Conservation (phyloP, 1,284 basidiomycete species). For the Cystobasidium pallidum region DNA sequence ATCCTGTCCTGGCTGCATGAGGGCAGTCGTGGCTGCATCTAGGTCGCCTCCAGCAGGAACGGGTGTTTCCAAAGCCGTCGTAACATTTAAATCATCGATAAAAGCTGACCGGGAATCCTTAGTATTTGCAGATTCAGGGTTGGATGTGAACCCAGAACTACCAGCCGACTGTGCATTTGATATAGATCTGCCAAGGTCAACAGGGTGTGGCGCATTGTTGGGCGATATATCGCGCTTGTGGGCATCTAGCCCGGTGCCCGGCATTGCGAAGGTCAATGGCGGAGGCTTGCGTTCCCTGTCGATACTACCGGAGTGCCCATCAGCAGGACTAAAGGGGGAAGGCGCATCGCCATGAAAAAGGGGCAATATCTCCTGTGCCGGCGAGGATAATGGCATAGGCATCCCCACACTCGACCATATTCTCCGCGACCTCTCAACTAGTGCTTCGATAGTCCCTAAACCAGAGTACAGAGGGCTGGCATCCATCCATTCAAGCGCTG, state of each 20-base stretch:
- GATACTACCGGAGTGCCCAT: neutral
- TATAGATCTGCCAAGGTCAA: slow-evolving; percentile 17
- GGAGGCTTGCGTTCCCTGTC: slow-evolving; percentile 24
- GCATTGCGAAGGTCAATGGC: slow-evolving; percentile 7
- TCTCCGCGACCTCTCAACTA: slow-evolving; percentile 32
- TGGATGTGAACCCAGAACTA: neutral
- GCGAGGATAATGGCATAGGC: slow-evolving; percentile 21
- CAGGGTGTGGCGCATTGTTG: neutral
- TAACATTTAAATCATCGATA: neutral
- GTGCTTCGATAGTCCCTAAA: slow-evolving; percentile 39
- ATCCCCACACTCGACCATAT: slow-evolving; percentile 32
- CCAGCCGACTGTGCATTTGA: neutral
- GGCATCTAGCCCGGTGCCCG: neutral
- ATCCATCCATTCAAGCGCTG: slow-evolving; percentile 55
- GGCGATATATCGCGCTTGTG: neutral
- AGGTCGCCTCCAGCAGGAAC: slow-evolving; percentile 5
- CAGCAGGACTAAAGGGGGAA: neutral
- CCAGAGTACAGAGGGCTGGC: slow-evolving; percentile 60
- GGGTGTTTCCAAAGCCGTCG: neutral
- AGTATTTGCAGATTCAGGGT: neutral
- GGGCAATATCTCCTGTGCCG: slow-evolving; percentile 3
- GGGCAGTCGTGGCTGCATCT: slow-evolving; percentile 7
- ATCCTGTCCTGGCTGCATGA: slow-evolving; percentile 23
- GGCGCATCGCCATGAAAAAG: slow-evolving; percentile 5
- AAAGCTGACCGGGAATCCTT: neutral